Base-by-base conservation (phyloP, 441 rosid genomes). In the Gossypium davidsonii region DNA sequence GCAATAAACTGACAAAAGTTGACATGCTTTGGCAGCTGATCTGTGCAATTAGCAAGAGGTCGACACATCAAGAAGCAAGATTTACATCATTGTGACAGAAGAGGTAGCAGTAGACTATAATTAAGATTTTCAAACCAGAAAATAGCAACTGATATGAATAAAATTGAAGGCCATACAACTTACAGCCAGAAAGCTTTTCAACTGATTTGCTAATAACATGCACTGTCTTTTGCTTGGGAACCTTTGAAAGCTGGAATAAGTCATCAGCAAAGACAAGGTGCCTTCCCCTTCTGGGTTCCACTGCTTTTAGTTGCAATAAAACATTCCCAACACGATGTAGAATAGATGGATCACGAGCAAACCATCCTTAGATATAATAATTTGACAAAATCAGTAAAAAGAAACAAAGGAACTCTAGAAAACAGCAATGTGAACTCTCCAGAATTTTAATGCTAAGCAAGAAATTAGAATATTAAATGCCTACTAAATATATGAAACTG, bases 101-200 rank as follows among this genome's bases (percentile, higher is more conserved):
- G 52, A 17, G 53, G 21, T 65, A 70, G 53, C 28, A 37, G 62
- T 9, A 72, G 60, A 65, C 44, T 21, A 26, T 39, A 59, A 17
- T 58, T 34, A 8, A 6, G 49, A 11, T 28, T 12, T 67, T 8
- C 10, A 61, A 44, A 68, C 3, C 46, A 44, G 75, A 17, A 34
- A 37, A 15, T 25, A 25, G 48, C 14, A 69, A 72, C 10, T 17
- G 56, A 15, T 62, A 70, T 31, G 69, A 44, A 49, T 46, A 71
- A 4, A 58, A 71, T 26, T 62, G 7, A 51, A 73, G 68, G 71
- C 26, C 23, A 44, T 34, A 69, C 48, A 84, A 87, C 98, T 90
- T 90, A 94, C 98, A 94, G 44, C 97, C 97, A 81, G 91, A 86
- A 8, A 94, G 84, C 73, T 87, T 89, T 75, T 87, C 95, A 58